These are phyloP conservation scores for Grigorovia jiainica DNA, from an alignment of 805 yeast species.

Conservation along the genomic window DNA sequence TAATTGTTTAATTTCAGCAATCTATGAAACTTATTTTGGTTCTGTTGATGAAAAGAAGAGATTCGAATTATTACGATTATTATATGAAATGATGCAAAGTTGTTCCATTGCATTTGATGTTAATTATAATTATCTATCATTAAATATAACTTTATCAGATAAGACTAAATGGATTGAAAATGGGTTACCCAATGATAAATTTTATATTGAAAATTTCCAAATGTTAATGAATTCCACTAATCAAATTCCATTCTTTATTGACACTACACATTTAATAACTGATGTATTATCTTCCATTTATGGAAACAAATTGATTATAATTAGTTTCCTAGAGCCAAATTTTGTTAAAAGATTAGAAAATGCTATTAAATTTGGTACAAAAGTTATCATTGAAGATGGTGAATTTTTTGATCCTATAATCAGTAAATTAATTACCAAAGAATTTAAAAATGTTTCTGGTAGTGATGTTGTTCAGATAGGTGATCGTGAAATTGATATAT, in stretches of 20 bases:
- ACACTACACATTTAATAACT: slow-evolving; percentile 49
- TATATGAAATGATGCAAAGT: slow-evolving; percentile 31
- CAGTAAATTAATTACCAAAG: slow-evolving; percentile 50
- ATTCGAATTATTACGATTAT: slow-evolving; percentile 22
- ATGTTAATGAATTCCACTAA: slow-evolving; percentile 34
- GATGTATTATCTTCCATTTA: slow-evolving; percentile 32
- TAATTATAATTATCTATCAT: slow-evolving; percentile 28
- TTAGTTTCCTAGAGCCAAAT: slow-evolving; percentile 65
- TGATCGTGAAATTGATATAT: slow-evolving; percentile 52
- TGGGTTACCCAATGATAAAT: slow-evolving; percentile 50
- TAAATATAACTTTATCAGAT: slow-evolving; percentile 34
- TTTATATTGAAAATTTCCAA: slow-evolving; percentile 54
- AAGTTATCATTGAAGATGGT: slow-evolving; percentile 64
- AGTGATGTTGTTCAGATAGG: slow-evolving; percentile 55
- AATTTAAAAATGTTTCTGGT: slow-evolving; percentile 57
- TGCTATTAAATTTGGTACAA: slow-evolving; percentile 75
- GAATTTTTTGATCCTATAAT: slow-evolving; percentile 73
- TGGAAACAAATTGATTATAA: slow-evolving; percentile 34
- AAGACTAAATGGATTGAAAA: slow-evolving; percentile 40
- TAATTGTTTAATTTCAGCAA: slow-evolving; percentile 53
- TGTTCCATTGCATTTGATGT: slow-evolving; percentile 34
- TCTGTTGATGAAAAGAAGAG: slow-evolving; percentile 42
- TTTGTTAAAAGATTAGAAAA: slow-evolving; percentile 66
- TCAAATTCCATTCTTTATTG: slow-evolving; percentile 54
- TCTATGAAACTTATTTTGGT: slow-evolving; percentile 55